These are phyloP conservation scores for Chaetomiaceae sp. DNA, from an alignment of 2,329 filamentous ascomycete species.

Conservation along the genomic window DNA sequence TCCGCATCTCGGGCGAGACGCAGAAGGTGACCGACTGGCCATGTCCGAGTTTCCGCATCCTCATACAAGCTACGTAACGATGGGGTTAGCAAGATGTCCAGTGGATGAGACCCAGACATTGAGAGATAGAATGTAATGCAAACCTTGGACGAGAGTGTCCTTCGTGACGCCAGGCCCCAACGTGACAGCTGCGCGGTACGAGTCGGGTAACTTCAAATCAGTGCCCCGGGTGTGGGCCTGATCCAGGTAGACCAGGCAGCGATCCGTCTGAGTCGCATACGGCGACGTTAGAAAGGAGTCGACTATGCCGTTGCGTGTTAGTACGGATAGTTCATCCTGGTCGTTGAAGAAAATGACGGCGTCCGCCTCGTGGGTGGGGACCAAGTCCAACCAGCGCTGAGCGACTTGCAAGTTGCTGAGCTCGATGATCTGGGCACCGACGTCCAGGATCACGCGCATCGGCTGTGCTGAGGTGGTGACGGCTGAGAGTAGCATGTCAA, in stretches of 20 bases:
- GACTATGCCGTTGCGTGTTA: conserved; percentile 34
- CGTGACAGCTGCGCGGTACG: conserved; percentile 60
- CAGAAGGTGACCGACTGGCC: conserved; percentile 61
- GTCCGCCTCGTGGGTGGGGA: conserved; percentile 26
- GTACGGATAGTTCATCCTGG: conserved; percentile 39
- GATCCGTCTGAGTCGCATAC: conserved; percentile 51
- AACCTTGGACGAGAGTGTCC: conserved; percentile 63
- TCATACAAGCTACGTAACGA: conserved; percentile 52
- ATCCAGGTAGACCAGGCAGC: conserved; percentile 54
- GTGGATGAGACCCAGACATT: too few relatives aligned
- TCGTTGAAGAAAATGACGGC: conserved; percentile 50
- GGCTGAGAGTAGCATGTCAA: conserved; percentile 40
- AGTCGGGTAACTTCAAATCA: conserved; percentile 47
- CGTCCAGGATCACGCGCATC: conserved; percentile 56
- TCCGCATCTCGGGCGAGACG: conserved; percentile 51
- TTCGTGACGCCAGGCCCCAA: conserved; percentile 61
- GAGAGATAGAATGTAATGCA: too few relatives aligned
- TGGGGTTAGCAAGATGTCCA: background rate
- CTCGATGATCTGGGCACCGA: conserved; percentile 55
- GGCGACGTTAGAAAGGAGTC: conserved; percentile 53
- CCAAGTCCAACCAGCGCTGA: conserved; percentile 40
- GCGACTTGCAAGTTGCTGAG: conserved; percentile 51
- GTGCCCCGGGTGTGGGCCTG: conserved; percentile 57
- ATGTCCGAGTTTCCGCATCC: conserved; percentile 62
- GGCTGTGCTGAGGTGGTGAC: conserved; percentile 34